Conservation (phyloP, 345 rosid species). For the Dimocarpus longan region DNA sequence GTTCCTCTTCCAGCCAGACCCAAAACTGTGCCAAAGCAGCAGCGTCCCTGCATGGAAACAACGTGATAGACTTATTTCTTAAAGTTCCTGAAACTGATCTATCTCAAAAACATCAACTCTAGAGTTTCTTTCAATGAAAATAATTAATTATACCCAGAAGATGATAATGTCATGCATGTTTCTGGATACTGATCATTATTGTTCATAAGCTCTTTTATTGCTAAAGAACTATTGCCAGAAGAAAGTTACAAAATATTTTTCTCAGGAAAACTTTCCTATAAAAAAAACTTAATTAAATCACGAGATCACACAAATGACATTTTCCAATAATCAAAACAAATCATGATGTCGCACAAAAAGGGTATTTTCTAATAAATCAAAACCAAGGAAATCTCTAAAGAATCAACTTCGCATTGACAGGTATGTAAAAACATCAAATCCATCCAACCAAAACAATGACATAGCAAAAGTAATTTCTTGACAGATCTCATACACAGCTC, state of each 20-base stretch:
- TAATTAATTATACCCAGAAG: neutral
- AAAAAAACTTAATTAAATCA: neutral
- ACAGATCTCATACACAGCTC: neutral
- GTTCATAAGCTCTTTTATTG: neutral
- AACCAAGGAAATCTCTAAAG: neutral
- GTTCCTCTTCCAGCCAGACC: slow-evolving; percentile 91
- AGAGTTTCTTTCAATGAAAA: neutral
- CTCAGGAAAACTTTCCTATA: neutral
- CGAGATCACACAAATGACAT: neutral
- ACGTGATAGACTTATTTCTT: slow-evolving; percentile 5
- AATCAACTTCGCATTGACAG: neutral
- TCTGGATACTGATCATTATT: neutral
- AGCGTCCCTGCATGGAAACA: slow-evolving; percentile 72
- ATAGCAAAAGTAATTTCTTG: neutral
- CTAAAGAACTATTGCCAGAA: too few relatives aligned
- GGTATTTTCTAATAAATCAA: neutral
- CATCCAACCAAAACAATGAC: slow-evolving; percentile 3
- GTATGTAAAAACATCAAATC: neutral
- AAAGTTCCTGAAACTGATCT: neutral
- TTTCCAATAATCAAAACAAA: neutral
- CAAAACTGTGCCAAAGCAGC: slow-evolving; percentile 92
- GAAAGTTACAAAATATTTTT: neutral
- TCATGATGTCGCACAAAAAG: neutral
- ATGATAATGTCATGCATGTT: neutral
- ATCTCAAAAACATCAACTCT: neutral